Evolutionary conservation across 768 basidiomycete genomes (phyloP).

Genomic region (Ephemerocybe angulata): DNA sequence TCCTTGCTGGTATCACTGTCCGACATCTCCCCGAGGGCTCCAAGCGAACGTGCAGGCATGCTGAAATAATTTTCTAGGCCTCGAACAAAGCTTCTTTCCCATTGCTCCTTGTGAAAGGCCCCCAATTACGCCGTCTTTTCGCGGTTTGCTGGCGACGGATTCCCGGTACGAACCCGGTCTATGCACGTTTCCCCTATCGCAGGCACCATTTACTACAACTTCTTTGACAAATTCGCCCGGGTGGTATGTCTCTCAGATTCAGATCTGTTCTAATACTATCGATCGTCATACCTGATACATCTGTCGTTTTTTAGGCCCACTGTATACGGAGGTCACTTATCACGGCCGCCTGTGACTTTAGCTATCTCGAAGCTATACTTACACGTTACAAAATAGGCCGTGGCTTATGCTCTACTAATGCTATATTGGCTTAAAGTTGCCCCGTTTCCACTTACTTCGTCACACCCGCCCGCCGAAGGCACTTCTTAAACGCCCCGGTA

Average conservation of each 20-base stretch:
- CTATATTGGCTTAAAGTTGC: too few relatives aligned
- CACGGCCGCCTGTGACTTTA: background rate
- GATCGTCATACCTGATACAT: background rate
- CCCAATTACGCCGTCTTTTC: background rate
- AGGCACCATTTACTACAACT: background rate
- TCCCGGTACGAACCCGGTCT: background rate
- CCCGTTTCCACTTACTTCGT: too few relatives aligned
- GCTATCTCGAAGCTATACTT: background rate
- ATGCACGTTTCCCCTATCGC: background rate
- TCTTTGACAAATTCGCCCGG: background rate
- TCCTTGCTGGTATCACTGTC: background rate
- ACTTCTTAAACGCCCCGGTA: too few relatives aligned
- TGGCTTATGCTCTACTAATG: background rate
- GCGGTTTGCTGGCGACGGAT: background rate
- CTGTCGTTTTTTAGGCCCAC: background rate
- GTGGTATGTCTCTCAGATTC: background rate
- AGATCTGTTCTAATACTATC: background rate
- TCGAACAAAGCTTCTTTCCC: too few relatives aligned
- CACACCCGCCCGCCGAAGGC: too few relatives aligned
- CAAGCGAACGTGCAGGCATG: background rate
- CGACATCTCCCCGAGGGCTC: background rate
- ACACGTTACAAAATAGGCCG: too few relatives aligned
- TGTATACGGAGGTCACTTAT: background rate
- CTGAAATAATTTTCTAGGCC: background rate
- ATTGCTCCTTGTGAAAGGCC: background rate